These are phyloP conservation scores for Mycena sp. DNA, from an alignment of 1,284 basidiomycete genomes.

Conservation along the genomic window DNA sequence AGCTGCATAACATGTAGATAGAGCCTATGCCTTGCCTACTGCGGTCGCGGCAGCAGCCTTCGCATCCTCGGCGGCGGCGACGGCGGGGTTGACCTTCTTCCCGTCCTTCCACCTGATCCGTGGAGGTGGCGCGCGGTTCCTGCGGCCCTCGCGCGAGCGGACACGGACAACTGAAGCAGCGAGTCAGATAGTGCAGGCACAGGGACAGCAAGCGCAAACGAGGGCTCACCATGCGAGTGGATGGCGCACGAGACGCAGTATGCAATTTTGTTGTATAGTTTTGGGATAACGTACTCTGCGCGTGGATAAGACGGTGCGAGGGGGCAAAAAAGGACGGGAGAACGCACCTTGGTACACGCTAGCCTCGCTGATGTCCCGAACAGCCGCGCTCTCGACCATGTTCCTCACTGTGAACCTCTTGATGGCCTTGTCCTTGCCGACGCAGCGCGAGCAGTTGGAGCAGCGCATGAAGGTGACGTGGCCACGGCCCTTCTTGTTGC, in stretches of 20 bases:
- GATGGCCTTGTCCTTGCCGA: conserved; percentile 99
- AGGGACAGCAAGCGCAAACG: background rate
- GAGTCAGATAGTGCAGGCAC: background rate
- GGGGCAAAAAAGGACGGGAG: background rate
- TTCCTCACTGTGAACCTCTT: conserved; percentile 99
- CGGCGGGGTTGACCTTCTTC: conserved; percentile 93
- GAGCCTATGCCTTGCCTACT: conserved; percentile 52
- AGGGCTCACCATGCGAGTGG: conserved; percentile 90
- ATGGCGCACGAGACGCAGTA: conserved; percentile 99
- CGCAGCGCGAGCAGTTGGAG: conserved; percentile 97
- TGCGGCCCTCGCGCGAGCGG: conserved; percentile 90
- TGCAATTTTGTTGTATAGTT: conserved; percentile 98
- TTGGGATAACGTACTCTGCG: conserved; percentile 95
- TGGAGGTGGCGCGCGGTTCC: conserved; percentile 96
- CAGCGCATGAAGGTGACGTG: conserved; percentile 95
- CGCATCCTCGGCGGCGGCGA: conserved; percentile 75
- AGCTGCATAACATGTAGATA: background rate
- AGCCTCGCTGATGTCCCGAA: conserved; percentile 97
- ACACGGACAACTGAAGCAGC: conserved; percentile 85
- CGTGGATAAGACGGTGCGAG: conserved; percentile 15
- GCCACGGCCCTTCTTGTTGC: conserved; percentile 98
- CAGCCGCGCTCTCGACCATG: conserved; percentile 99
- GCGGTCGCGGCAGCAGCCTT: conserved; percentile 50
- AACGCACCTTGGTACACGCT: conserved; percentile 90
- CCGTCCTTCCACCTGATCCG: conserved; percentile 98